Conservation (phyloP, 768 basidiomycete genomes). For the Mycena rebaudengoi region DNA sequence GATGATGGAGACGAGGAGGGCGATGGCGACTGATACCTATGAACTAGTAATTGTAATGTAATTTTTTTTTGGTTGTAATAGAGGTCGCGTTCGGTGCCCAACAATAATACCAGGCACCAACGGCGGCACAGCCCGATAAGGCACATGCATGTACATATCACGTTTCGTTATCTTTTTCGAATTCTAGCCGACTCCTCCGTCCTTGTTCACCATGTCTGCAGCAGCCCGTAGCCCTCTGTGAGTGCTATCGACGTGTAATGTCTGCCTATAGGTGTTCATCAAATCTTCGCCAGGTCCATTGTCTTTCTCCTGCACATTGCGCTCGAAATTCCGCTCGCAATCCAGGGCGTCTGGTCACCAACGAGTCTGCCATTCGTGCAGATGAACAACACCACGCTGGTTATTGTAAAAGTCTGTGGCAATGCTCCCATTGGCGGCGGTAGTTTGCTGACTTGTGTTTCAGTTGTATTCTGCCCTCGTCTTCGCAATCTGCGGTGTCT, state of each 20-base stretch:
- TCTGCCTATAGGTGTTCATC: neutral
- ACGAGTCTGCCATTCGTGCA: conserved; percentile 75
- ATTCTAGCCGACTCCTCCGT: no score
- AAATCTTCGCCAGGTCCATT: conserved; percentile 54
- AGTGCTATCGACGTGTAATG: conserved; percentile 23
- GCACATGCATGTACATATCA: no score
- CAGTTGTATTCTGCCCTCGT: conserved; percentile 77
- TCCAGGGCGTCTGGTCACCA: conserved; percentile 79
- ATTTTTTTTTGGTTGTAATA: no score
- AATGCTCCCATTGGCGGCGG: neutral
- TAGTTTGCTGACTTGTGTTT: neutral
- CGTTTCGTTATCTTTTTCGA: no score
- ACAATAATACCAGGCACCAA: no score
- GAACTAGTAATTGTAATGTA: no score
- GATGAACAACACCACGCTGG: conserved; percentile 82
- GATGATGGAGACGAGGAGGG: conserved; percentile 18
- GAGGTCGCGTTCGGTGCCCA: no score
- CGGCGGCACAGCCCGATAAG: no score
- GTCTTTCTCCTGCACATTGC: conserved; percentile 85
- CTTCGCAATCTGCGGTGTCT: conserved; percentile 65
- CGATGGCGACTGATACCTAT: no score
- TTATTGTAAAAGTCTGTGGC: conserved; percentile 73
- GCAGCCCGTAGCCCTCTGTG: conserved; percentile 52
- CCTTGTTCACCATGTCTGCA: conserved; percentile 1
- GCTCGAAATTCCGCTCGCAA: conserved; percentile 77